Conservation (phyloP, 1,284 basidiomycete species). For the Laetiporus sulphureus region DNA sequence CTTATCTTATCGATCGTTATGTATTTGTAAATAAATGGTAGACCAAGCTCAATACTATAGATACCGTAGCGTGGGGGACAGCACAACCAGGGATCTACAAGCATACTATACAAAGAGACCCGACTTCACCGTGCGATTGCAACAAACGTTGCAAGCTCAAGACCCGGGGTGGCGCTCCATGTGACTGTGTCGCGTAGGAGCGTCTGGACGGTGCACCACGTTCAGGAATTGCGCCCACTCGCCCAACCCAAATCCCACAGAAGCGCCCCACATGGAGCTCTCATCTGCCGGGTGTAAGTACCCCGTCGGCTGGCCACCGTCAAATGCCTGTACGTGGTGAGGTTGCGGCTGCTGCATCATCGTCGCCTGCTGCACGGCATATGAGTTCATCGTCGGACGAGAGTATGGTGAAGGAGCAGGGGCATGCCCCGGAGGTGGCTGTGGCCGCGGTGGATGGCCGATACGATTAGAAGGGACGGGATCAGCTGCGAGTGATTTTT, state of each 20-base stretch:
- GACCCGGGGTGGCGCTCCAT: no score
- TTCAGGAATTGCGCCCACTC: conserved; percentile 41
- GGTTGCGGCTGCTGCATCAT: conserved; percentile 13
- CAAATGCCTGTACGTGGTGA: conserved; percentile 12
- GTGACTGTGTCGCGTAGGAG: background rate
- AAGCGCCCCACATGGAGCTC: conserved; percentile 34
- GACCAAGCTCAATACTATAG: no score
- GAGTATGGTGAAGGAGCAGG: conserved; percentile 6
- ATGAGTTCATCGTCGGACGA: conserved; percentile 10
- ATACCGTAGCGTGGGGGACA: no score
- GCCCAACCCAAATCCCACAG: conserved; percentile 31
- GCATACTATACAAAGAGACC: no score
- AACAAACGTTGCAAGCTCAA: no score
- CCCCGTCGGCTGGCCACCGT: conserved; percentile 12
- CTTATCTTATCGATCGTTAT: no score
- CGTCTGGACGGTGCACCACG: conserved; percentile 34
- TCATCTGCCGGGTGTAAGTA: conserved; percentile 28
- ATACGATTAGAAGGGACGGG: conserved; percentile 3
- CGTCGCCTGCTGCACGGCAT: conserved; percentile 9
- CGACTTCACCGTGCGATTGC: no score
- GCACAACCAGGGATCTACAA: no score
- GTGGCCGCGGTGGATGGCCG: conserved; percentile 5
- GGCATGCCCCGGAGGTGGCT: conserved; percentile 1
- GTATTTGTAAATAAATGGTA: no score
- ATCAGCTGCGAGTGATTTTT: background rate